Evolutionary conservation across 208 protist species (phyloP).

Genomic region (Tritrichomonas musculus): DNA sequence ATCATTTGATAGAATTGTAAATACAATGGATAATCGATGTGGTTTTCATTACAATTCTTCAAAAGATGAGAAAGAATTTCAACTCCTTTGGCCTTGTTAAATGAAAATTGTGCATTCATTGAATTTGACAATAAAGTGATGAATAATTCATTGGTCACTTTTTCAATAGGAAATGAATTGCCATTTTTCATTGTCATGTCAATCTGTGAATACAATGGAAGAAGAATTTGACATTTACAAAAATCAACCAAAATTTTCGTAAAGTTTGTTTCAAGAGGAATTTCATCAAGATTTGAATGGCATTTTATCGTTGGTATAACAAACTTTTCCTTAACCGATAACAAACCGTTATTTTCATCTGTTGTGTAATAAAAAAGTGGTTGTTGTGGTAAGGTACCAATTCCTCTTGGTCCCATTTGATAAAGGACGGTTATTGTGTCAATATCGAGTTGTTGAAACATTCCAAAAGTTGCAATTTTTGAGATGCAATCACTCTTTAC

Average conservation of each 20-base stretch:
- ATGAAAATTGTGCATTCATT: neutral
- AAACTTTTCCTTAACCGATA: neutral
- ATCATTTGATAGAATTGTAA: neutral
- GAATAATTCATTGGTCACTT: neutral
- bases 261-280: neutral
- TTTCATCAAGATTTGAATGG: neutral
- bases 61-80: neutral
- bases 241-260: neutral
- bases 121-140: neutral
- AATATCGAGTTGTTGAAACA: neutral
- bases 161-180: neutral
- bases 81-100: neutral
- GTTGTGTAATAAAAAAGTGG: neutral
- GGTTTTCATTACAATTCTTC: neutral
- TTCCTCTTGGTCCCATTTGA: neutral
- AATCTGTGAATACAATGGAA: neutral
- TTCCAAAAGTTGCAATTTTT: neutral
- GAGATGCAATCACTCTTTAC: neutral
- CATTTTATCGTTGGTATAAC: neutral
- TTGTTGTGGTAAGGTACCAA: neutral
- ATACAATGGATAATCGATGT: neutral
- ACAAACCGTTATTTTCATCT: neutral
- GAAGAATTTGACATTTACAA: neutral
- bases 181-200: neutral
- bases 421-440: neutral